Conservation (phyloP, 1,139 yeast species). For the Spathaspora jeffriesii region DNA sequence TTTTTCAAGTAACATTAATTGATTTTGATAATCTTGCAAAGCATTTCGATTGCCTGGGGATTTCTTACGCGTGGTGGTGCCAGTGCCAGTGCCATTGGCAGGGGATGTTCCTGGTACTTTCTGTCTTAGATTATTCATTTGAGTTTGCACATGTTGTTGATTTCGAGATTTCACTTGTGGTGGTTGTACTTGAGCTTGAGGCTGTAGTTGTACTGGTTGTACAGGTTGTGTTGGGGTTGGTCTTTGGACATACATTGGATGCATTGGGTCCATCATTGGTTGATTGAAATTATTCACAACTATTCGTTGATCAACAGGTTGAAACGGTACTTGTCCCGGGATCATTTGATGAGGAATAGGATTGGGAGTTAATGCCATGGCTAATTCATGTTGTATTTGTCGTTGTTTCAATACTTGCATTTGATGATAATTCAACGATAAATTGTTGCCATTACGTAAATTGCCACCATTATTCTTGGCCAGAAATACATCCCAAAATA, state of each 20-base stretch:
- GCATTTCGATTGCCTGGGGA: conserved; percentile 36
- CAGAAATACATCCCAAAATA: conserved; percentile 92
- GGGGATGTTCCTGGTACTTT: conserved; percentile 39
- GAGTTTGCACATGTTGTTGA: conserved; percentile 53
- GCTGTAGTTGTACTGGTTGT: conserved; percentile 9
- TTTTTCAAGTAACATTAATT: conserved; percentile 67
- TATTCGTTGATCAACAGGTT: conserved; percentile 10
- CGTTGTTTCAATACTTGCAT: conserved; percentile 65
- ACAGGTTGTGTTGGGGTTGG: conserved; percentile 15
- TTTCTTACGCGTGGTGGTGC: no score
- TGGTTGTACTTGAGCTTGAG: no score
- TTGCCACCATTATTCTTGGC: conserved; percentile 49
- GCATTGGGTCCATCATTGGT: neutral
- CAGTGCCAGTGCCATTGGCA: conserved; percentile 23
- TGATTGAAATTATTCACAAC: conserved; percentile 10
- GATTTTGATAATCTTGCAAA: conserved; percentile 76
- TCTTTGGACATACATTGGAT: neutral
- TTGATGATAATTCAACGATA: conserved; percentile 74
- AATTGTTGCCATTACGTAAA: conserved; percentile 39
- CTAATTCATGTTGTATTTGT: conserved; percentile 48
- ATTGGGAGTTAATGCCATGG: conserved; percentile 23
- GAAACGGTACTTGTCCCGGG: conserved; percentile 9
- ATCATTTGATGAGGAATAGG: conserved; percentile 18
- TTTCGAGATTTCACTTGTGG: conserved; percentile 29
- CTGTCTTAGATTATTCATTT: conserved; percentile 53